These are phyloP conservation scores for Ogataea dorogensis DNA, from an alignment of 805 yeast genomes.

Conservation along the genomic window DNA sequence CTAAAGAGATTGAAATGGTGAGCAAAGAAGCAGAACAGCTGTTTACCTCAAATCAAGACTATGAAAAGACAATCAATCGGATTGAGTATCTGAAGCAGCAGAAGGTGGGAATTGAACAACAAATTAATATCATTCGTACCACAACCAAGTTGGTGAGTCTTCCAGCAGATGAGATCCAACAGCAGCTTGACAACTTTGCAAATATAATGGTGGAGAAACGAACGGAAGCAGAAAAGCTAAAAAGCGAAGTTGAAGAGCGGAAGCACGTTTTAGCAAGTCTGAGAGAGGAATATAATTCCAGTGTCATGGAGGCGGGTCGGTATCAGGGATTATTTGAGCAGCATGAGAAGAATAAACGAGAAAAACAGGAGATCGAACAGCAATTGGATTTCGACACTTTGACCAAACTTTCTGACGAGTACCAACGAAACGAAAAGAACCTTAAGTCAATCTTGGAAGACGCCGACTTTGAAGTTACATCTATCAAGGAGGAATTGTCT, in stretches of 20 bases:
- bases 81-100: slow-evolving; percentile 56
- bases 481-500: slow-evolving; percentile 34
- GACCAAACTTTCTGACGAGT: not conserved
- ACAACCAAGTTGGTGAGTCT: slow-evolving; percentile 48
- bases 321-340: slow-evolving; percentile 37
- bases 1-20: slow-evolving; percentile 47
- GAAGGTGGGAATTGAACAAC: slow-evolving; percentile 44
- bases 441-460: slow-evolving; percentile 17
- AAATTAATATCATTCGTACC: slow-evolving; percentile 48
- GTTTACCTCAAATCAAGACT: slow-evolving; percentile 77
- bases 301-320: slow-evolving; percentile 55
- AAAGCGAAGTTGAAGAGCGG: slow-evolving; percentile 19
- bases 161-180: slow-evolving; percentile 39
- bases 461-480: slow-evolving; percentile 15
- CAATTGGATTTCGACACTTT: slow-evolving; percentile 15
- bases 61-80: slow-evolving; percentile 66
- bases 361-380: slow-evolving; percentile 13
- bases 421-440: slow-evolving; percentile 3
- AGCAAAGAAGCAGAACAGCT: slow-evolving; percentile 60
- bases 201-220: slow-evolving; percentile 28
- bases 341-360: slow-evolving; percentile 22
- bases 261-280: slow-evolving; percentile 10
- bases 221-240: slow-evolving; percentile 14
- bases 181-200: slow-evolving; percentile 42
- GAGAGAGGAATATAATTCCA: slow-evolving; percentile 36